Conservation (phyloP, 768 basidiomycete species). For the Auricularia sp. region DNA sequence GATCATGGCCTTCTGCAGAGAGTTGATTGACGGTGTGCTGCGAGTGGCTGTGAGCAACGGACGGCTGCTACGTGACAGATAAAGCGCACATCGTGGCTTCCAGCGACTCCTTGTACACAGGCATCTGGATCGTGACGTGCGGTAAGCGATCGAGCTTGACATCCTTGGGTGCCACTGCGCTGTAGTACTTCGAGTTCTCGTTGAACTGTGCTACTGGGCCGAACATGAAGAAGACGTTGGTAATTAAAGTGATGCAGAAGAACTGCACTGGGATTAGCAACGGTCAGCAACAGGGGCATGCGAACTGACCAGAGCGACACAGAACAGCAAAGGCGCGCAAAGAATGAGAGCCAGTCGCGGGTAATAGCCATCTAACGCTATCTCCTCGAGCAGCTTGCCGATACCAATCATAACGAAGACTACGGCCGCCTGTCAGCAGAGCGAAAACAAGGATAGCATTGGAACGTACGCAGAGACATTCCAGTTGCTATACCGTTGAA, state of each 20-base stretch:
- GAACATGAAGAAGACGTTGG: slow-evolving; percentile 21
- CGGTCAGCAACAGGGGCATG: not conserved
- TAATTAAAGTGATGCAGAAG: slow-evolving; percentile 10
- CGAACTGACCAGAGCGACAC: slow-evolving; percentile 40
- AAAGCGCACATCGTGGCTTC: slow-evolving; percentile 6
- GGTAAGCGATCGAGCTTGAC: slow-evolving; percentile 5
- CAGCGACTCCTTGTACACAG: slow-evolving; percentile 20
- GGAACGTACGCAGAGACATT: not conserved
- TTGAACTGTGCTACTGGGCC: slow-evolving; percentile 77
- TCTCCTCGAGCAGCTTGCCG: not conserved
- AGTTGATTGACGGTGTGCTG: slow-evolving; percentile 15
- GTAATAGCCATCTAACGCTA: slow-evolving; percentile 49
- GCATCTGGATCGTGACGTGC: slow-evolving; percentile 15
- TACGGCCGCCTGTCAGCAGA: not conserved
- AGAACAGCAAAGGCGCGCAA: slow-evolving; percentile 62
- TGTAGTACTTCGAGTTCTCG: slow-evolving; percentile 19
- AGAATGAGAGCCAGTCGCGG: slow-evolving; percentile 54
- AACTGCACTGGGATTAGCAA: slow-evolving; percentile 2
- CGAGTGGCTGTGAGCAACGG: slow-evolving; percentile 9
- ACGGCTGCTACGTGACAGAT: not conserved
- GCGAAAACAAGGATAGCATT: not conserved
- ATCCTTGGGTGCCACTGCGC: slow-evolving; percentile 5
- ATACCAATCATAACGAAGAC: not conserved
- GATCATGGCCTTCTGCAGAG: slow-evolving; percentile 25
- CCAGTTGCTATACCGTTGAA: not conserved